Conservation (phyloP, 2,329 filamentous ascomycete genomes). For the Alternaria solani region DNA sequence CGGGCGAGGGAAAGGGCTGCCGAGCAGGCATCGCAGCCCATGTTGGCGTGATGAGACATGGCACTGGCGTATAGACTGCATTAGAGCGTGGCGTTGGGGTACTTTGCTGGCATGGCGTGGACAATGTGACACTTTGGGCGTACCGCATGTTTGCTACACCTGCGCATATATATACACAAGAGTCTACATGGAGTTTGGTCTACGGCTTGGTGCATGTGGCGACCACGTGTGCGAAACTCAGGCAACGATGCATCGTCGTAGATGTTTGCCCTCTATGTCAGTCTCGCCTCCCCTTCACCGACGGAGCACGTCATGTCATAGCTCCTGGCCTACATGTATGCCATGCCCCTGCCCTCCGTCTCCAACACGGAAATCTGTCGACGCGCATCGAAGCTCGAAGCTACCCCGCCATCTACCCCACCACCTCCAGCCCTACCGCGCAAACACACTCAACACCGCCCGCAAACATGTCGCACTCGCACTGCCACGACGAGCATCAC, state of each 20-base stretch:
- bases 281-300: constrained; percentile 1
- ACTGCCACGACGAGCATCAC: constrained; percentile 42
- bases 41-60: constrained; percentile 43
- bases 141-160: constrained; percentile 7
- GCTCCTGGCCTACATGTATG: background rate
- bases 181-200: background rate
- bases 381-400: constrained; percentile 15
- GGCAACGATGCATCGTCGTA: constrained; percentile 11
- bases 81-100: constrained; percentile 48
- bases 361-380: background rate
- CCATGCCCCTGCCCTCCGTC: background rate
- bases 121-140: background rate
- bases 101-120: constrained; percentile 14
- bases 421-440: constrained; percentile 12
- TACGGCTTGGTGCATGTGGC: constrained; percentile 8
- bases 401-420: constrained; percentile 42
- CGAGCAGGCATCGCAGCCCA: constrained; percentile 46
- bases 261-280: constrained; percentile 17
- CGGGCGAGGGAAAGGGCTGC: constrained; percentile 44
- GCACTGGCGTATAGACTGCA: constrained; percentile 26
- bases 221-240: constrained; percentile 28
- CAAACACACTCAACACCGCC: constrained; percentile 6
- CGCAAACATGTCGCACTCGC: constrained; percentile 17
- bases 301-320: constrained; percentile 11
- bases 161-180: constrained; percentile 1